Conservation (phyloP, 1,139 yeast genomes). For the Yamadazyma conglobata region DNA sequence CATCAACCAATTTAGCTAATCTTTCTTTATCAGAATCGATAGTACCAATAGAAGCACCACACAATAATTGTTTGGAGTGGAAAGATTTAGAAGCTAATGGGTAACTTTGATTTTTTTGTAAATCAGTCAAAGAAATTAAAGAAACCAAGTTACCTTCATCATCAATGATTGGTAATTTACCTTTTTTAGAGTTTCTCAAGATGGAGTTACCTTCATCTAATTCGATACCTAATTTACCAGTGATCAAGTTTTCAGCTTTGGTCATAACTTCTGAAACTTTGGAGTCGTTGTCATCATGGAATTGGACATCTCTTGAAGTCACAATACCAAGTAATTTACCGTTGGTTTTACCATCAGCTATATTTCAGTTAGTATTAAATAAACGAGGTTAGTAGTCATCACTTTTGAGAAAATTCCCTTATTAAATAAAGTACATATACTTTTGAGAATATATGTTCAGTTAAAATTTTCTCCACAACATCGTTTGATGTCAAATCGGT, state of each 20-base stretch:
- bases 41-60: slow-evolving; percentile 99
- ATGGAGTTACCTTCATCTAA: slow-evolving; percentile 85
- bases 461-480: slow-evolving; percentile 70
- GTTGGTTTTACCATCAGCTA: slow-evolving; percentile 82
- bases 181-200: slow-evolving; percentile 91
- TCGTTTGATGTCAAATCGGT: slow-evolving; percentile 95
- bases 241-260: slow-evolving; percentile 71
- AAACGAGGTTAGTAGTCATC: neutral
- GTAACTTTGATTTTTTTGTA: slow-evolving; percentile 90
- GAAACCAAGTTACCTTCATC: slow-evolving; percentile 72
- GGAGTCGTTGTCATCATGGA: slow-evolving; percentile 69
- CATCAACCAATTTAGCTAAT: slow-evolving; percentile 79
- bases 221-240: slow-evolving; percentile 78
- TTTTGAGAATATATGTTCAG: no score
- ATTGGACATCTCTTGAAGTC: slow-evolving; percentile 94
- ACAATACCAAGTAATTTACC: slow-evolving; percentile 92
- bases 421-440: no score
- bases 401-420: slow-evolving; percentile 1
- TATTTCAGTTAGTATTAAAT: slow-evolving; percentile 16
- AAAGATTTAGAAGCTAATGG: slow-evolving; percentile 95
- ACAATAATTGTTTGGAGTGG: slow-evolving; percentile 88
- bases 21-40: slow-evolving; percentile 85
- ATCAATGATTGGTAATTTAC: slow-evolving; percentile 94
- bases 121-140: slow-evolving; percentile 90
- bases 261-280: slow-evolving; percentile 84